Conservation (phyloP, 2,329 filamentous ascomycete species). For the Ascochyta lentis region DNA sequence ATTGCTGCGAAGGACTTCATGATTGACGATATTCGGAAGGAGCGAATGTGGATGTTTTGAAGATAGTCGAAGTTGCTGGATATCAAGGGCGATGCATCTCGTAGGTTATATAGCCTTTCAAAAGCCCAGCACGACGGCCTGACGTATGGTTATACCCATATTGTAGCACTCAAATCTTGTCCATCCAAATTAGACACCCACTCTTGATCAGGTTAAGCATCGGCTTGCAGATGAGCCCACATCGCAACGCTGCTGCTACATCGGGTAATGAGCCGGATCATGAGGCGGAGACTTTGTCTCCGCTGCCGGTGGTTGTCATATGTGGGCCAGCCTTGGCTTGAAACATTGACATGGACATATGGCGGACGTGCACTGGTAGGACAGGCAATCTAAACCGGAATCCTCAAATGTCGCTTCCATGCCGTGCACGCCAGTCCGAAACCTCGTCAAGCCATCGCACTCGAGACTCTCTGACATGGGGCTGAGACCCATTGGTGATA, state of each 20-base stretch:
- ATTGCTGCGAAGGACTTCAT: conserved; percentile 47
- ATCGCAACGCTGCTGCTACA: conserved; percentile 25
- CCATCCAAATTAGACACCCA: conserved; percentile 20
- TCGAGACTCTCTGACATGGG: neutral
- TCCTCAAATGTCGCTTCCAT: conserved; percentile 21
- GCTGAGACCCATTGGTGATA: conserved; percentile 5
- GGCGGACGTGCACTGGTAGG: conserved; percentile 20
- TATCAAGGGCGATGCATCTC: conserved; percentile 4
- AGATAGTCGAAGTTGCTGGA: conserved; percentile 11
- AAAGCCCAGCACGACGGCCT: conserved; percentile 3
- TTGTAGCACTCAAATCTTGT: conserved; percentile 25
- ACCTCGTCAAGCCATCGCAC: neutral
- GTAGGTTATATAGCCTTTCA: conserved; percentile 32
- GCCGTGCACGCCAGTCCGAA: conserved; percentile 2
- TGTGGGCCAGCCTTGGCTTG: conserved; percentile 22
- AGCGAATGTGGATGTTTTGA: conserved; percentile 9
- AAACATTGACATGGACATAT: conserved; percentile 30
- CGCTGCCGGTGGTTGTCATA: conserved; percentile 30
- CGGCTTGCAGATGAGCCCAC: conserved; percentile 36
- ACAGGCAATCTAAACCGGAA: conserved; percentile 32
- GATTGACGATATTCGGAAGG: conserved; percentile 1
- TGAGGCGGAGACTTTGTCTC: conserved; percentile 23
- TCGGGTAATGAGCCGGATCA: conserved; percentile 30
- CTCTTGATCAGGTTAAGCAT: conserved; percentile 33
- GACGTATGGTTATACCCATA: conserved; percentile 26